Base-by-base conservation (phyloP, 768 basidiomycete species). In the Mycena olivaceomarginata region DNA sequence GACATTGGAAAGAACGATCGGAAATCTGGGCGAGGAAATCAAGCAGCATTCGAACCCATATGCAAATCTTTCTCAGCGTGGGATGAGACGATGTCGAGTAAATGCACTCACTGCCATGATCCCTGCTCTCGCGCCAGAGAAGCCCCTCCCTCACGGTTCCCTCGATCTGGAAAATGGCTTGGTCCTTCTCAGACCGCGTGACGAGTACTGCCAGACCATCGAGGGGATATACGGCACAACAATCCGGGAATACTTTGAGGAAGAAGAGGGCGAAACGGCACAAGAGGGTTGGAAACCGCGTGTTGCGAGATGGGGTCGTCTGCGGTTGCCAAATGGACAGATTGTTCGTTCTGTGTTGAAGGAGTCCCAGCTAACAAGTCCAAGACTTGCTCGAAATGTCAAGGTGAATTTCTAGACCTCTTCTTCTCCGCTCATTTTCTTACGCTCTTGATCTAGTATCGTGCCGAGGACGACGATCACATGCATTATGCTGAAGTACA, bases 321-420 rank as follows among this genome's bases (percentile, higher is more conserved):
- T 82, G 1, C 76, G 48, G 0, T 53, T 83, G 9, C 80, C 82
- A 9, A 83, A 76, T 68, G 79, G 81, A 6, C 82, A 83, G 43
- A 78, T 82, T 43, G 77, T 77, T 2, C 66, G 76, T 2, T 82
- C 76, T 1, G 53, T 71, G 12, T 81, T 53, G 67, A 79, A 77
- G 57, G 82, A 82, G 51, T 40, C 51, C 4, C 60, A 46, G 20
- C 31, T 51, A 8, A 16, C 13, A 11, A 46, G 12, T 63, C 15
- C 41, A 39, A 25, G 37, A 31, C 67, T 77, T 8, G 53, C 76
- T 0, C 59, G 72, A n/a, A 74, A 74, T 45, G 31, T 76, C 25
- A 76, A 72, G 70, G 72, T 69, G 60, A 18, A 18, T 62, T 67
- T 62, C n/a, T 11, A 11, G 18, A n/a, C 12, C 16, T n/a, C 2